Evolutionary conservation across 495 filamentous ascomycete genomes (phyloP), one percentile per base, ranked within the genome.

Genomic region (Aspergillus sparsus): DNA sequence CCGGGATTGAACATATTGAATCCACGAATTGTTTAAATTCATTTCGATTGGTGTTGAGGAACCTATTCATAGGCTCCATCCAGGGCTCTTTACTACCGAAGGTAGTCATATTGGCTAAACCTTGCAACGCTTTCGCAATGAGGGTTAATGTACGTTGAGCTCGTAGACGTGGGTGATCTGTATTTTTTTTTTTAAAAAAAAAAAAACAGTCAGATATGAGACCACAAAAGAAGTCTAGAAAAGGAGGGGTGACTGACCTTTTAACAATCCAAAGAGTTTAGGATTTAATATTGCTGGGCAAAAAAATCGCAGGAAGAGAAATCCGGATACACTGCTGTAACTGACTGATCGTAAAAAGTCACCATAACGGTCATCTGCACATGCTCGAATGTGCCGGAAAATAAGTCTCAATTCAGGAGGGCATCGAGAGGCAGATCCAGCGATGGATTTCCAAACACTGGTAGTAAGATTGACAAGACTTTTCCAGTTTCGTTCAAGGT

Each of bases 11-110:
- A 72, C 93, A 97, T 46, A 97, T 86, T 27, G 80, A 78, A 67
- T 98, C 93, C 60, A 98, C 86, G 65, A 93, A 97, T 31, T 86
- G 80, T 70, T 92, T 95, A 75, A 98, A 90, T 21, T 89, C 85
- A 55, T 68, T 53, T 49, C 80, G 78, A 66, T 84, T 81, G 13
- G 71, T 71, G 47, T 73, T 68, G 45, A 82, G 59, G 54, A 83
- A 82, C 53, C 80, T 82, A 68, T 97, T 99, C 95, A 98, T 98
- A 5, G 91, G 91, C 73, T 96, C 95, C 94, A 99, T 99, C 92
- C 93, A 99, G 5, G 87, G 84, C 71, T 98, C 94, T 71, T 98
- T 98, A 66, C 88, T 89, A 56, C 94, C 95, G 61, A 98, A 97
- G 2, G 86, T 92, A 10, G 90, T 90, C 76, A 97, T 85, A 68